phyloP scores from a whole-genome alignment of 805 yeast species.

The Starmerella bombicola region DNA sequence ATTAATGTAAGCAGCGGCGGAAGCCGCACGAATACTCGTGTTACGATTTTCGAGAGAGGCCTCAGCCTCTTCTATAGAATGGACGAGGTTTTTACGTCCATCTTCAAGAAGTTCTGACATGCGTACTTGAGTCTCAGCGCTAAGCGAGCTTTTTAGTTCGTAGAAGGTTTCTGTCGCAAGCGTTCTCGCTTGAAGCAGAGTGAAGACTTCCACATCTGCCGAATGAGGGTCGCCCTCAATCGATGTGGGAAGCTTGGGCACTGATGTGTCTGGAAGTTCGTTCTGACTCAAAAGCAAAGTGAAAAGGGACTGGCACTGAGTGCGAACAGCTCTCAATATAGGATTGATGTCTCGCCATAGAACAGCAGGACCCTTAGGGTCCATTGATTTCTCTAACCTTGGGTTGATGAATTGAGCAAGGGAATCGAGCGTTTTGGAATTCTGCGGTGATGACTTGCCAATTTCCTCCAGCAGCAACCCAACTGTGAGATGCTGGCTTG shows the following conservation, averaged over 20 bases:
- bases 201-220: constrained; percentile 76
- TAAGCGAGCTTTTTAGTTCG: constrained; percentile 48
- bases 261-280: constrained; percentile 51
- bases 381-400: constrained; percentile 13
- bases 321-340: constrained; percentile 67
- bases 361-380: constrained; percentile 7
- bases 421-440: neutral
- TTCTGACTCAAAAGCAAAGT: constrained; percentile 68
- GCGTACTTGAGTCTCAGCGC: constrained; percentile 57
- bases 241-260: constrained; percentile 75
- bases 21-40: constrained; percentile 53
- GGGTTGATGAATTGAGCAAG: constrained; percentile 4
- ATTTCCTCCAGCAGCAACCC: constrained; percentile 62
- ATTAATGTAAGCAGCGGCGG: constrained; percentile 61
- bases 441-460: constrained; percentile 17
- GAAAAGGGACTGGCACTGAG: constrained; percentile 73
- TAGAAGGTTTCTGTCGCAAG: constrained; percentile 51
- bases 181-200: constrained; percentile 62
- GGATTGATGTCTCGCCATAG: constrained; percentile 74
- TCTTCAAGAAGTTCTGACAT: constrained; percentile 66
- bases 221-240: constrained; percentile 93
- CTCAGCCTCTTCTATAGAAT: constrained; percentile 59
- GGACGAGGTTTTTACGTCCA: constrained; percentile 52
- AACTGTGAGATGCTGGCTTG: constrained; percentile 67
- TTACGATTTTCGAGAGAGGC: constrained; percentile 35